These are phyloP conservation scores for Stromatinia cepivora DNA, from an alignment of 2,329 filamentous ascomycete genomes.

Conservation along the genomic window DNA sequence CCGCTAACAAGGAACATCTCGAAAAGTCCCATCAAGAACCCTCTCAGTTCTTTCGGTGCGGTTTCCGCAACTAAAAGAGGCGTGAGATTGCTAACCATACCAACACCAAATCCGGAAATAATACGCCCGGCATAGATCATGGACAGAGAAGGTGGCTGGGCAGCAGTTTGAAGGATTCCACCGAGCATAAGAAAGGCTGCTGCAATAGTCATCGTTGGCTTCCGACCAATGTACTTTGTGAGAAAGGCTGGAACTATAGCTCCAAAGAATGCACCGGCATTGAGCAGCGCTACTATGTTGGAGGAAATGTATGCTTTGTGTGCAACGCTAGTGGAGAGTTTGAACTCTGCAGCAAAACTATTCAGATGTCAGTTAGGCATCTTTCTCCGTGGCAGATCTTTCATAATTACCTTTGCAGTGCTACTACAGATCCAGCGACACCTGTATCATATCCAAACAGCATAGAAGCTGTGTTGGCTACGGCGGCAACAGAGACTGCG, in stretches of 20 bases:
- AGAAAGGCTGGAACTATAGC: slow-evolving; percentile 51
- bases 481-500: slow-evolving; percentile 28
- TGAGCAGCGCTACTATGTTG: slow-evolving; percentile 52
- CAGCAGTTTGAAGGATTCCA: slow-evolving; percentile 28
- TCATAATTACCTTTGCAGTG: slow-evolving; percentile 27
- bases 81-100: slow-evolving; percentile 46
- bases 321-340: slow-evolving; percentile 24
- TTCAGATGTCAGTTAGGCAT: not conserved
- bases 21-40: slow-evolving; percentile 47
- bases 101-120: slow-evolving; percentile 40
- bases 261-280: slow-evolving; percentile 54
- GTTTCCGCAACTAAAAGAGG: slow-evolving; percentile 54
- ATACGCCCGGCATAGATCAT: slow-evolving; percentile 30
- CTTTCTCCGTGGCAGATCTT: not conserved
- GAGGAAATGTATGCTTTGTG: slow-evolving; percentile 28
- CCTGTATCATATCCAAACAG: slow-evolving; percentile 35
- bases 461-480: slow-evolving; percentile 31
- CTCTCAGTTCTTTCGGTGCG: slow-evolving; percentile 50
- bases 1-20: slow-evolving; percentile 49
- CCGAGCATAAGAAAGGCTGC: slow-evolving; percentile 44
- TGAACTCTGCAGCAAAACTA: slow-evolving; percentile 17
- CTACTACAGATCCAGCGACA: slow-evolving; percentile 32
- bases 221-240: slow-evolving; percentile 48
- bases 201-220: slow-evolving; percentile 48
- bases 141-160: slow-evolving; percentile 24